phyloP scores from a whole-genome alignment of 2,329 filamentous ascomycete species.

The Parastagonospora nodorum region DNA sequence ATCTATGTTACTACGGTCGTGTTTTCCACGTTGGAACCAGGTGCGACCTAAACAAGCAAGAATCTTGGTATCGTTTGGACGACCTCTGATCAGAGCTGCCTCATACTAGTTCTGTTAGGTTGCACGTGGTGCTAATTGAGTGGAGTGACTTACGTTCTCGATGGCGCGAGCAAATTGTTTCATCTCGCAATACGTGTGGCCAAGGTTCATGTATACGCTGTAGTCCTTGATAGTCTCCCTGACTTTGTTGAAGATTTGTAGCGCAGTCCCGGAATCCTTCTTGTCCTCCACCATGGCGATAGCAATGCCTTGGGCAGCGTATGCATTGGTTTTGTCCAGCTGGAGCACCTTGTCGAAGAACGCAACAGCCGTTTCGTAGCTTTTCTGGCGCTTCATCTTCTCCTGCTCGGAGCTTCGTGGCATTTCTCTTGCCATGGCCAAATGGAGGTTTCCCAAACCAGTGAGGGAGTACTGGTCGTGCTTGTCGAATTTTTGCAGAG shows the following conservation, averaged over 20 bases:
- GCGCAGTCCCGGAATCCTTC: constrained; percentile 80
- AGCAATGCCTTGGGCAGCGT: constrained; percentile 92
- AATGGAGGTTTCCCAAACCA: constrained; percentile 95
- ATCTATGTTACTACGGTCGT: constrained; percentile 63
- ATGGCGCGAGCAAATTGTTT: constrained; percentile 90
- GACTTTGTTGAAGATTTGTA: constrained; percentile 88
- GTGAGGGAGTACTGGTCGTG: constrained; percentile 96
- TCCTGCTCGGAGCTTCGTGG: constrained; percentile 86
- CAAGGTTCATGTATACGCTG: constrained; percentile 89
- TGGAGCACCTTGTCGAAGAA: constrained; percentile 98
- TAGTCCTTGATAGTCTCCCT: constrained; percentile 88
- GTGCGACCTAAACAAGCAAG: constrained; percentile 85
- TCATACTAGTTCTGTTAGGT: constrained; percentile 69
- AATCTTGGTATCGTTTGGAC: constrained; percentile 77
- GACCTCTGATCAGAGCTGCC: constrained; percentile 76
- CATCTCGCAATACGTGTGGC: constrained; percentile 88
- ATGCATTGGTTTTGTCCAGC: constrained; percentile 92
- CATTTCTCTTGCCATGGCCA: constrained; percentile 91
- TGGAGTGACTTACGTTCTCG: constrained; percentile 66
- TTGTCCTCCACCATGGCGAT: constrained; percentile 94
- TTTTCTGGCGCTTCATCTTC: constrained; percentile 84
- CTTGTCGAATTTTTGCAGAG: constrained; percentile 85
- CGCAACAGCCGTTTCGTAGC: constrained; percentile 90
- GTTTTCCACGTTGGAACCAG: constrained; percentile 80
- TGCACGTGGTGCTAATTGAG: not conserved